A percentile compares a stretch with the other conserved stretches of the same genome.
Evolutionary conservation across 106 monocot species (phyloP).

Genomic region (Xerophyta viscosa): DNA sequence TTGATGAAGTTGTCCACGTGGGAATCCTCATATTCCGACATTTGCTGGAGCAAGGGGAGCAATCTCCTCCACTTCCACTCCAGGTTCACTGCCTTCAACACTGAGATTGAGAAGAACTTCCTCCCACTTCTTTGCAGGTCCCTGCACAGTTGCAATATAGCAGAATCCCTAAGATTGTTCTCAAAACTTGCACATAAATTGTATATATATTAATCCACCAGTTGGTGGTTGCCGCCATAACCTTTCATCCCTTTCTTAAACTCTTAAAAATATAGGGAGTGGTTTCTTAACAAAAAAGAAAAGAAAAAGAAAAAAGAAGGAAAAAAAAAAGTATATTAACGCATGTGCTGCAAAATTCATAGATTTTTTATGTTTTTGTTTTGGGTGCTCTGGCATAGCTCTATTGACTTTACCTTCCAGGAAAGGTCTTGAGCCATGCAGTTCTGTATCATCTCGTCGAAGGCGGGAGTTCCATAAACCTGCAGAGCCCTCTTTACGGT

Average conservation of each 20-base stretch:
- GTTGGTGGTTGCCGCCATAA: too few species aligned
- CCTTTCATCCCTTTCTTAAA: too few species aligned
- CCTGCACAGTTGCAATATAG: slow-evolving; percentile 18
- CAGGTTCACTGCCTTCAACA: slow-evolving; percentile 32
- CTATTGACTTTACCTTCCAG: slow-evolving; percentile 53
- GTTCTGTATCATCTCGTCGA: slow-evolving; percentile 63
- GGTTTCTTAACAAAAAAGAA: too few species aligned
- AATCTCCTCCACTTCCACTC: slow-evolving; percentile 60
- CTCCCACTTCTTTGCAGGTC: slow-evolving; percentile 87
- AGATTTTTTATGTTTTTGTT: too few species aligned
- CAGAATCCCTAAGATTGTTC: background rate
- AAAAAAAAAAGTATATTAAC: too few species aligned
- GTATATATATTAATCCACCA: background rate
- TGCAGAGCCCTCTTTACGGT: slow-evolving; percentile 44
- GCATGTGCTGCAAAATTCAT: too few species aligned
- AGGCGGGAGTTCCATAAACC: slow-evolving; percentile 50
- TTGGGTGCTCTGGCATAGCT: too few species aligned
- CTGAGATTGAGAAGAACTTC: slow-evolving; percentile 33
- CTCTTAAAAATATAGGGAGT: background rate
- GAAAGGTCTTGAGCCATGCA: slow-evolving; percentile 93
- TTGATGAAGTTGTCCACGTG: too few species aligned
- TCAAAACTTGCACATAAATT: background rate
- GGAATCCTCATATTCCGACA: too few species aligned
- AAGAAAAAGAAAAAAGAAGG: too few species aligned
- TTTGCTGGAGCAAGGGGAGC: slow-evolving; percentile 60